Conservation (phyloP, 1,284 basidiomycete genomes). For the Puccinia hordei region DNA sequence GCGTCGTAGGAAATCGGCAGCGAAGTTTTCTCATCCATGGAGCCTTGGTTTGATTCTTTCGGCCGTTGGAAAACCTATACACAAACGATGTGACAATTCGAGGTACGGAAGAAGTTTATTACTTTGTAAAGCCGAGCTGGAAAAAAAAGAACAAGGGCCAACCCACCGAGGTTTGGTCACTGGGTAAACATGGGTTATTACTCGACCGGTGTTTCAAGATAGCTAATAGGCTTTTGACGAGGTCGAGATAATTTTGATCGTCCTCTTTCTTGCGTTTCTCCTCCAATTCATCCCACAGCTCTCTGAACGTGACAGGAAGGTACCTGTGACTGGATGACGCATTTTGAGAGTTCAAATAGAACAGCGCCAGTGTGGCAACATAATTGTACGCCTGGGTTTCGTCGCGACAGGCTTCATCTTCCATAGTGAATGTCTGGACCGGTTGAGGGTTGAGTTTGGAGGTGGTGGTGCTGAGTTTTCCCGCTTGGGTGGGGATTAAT, state of each 20-base stretch:
- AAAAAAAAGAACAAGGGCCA: background rate
- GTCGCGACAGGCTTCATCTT: constrained; percentile 77
- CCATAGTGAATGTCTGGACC: constrained; percentile 72
- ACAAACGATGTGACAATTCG: background rate
- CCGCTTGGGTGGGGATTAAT: constrained; percentile 67
- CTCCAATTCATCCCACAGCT: constrained; percentile 92
- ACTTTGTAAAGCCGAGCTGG: background rate
- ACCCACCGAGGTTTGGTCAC: constrained; percentile 22
- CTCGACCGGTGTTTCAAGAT: constrained; percentile 29
- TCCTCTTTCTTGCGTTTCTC: constrained; percentile 67
- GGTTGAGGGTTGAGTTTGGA: constrained; percentile 62
- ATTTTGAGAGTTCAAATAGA: constrained; percentile 56
- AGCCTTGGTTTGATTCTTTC: constrained; percentile 5
- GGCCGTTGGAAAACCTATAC: background rate
- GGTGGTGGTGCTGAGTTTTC: constrained; percentile 69
- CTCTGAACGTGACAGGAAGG: constrained; percentile 79
- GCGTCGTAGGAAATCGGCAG: background rate
- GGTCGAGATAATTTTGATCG: constrained; percentile 68
- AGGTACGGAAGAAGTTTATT: background rate
- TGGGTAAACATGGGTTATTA: background rate
- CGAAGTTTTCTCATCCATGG: constrained; percentile 5
- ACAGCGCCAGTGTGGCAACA: constrained; percentile 78
- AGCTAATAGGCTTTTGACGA: constrained; percentile 62
- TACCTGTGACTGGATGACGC: constrained; percentile 58
- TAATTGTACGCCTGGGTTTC: constrained; percentile 85